Evolutionary conservation across 495 filamentous ascomycete species (phyloP), one percentile per base, ranked within the genome.

Genomic region (Hyaloscypha hepaticicola): DNA sequence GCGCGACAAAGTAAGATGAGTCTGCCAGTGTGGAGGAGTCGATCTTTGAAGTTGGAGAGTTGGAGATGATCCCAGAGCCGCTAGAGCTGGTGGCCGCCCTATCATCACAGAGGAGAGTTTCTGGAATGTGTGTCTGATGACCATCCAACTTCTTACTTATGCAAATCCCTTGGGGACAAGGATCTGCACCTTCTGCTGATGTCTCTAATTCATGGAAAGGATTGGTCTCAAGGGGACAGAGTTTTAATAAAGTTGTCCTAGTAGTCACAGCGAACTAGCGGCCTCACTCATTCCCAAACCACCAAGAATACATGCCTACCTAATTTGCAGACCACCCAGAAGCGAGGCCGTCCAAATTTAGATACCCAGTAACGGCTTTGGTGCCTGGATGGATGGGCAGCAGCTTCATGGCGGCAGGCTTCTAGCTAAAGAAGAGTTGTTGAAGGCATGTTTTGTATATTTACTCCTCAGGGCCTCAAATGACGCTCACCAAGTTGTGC

Each of bases 111-210:
- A 25, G 27, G 29, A 53, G 61, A 58, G 34, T 41, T 57, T 50
- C 52, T 48, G 53, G 24, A 9, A 16, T 45, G 38, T 45, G 38
- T 58, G 61, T 53, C 61, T 64, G 61, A 53, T 66, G 63, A 66
- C 63, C 45, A 12, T 25, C 61, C 52, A 63, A 55, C 31, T 49
- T 56, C 25, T n/a, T n/a, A n/a, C n/a, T n/a, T n/a, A n/a, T 48
- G 21, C 52, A 28, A 56, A 56, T 56, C 28, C 28, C 19, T n/a
- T 31, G 16, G 53, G 25, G 5, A 9, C 16, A 28, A 56, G 4
- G 16, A 33, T 56, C 2, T 21, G 53, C 53, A 56, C 19, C 31
- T 16, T 56, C 53, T 31, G 19, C 16, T 9, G 14, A 28, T 53
- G 50, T 53, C 50, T 25, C 50, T 53, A 19, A 12, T 28, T 25